Base-by-base conservation (phyloP, 2,329 filamentous ascomycete genomes). In the Dothistroma pini region DNA sequence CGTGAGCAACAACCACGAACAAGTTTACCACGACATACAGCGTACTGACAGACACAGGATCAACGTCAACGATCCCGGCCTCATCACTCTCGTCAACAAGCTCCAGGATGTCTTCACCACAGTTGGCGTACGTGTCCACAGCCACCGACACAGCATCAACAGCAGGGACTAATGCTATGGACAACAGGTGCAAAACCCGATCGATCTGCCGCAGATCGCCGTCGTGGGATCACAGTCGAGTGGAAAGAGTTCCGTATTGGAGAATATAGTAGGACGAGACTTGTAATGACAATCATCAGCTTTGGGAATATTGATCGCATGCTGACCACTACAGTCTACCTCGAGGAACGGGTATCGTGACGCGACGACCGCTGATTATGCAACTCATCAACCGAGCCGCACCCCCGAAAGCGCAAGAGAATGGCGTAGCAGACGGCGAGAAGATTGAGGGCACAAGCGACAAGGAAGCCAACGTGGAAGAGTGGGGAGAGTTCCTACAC, bases 51-150 rank as follows among this genome's bases (percentile, higher is more conserved):
- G 22, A 11, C 31, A 12, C 74, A 89, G 86, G 70, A 87, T 89
- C 76, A 89, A 89, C 75, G 86, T 89, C 63, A 89, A 89, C 74
- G 86, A 89, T 71, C 86, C 86, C 29, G 81, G 81, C 67, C 80
- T 89, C 70, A 89, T 89, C 71, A 88, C 86, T 34, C 89, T 97
- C 71, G 95, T 99, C 76, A 99, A 99, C 84, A 97, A 96, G 83
- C 88, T 99, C 53, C 95, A 99, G 77, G 95, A 99, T 91, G 95
- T 99, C 70, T 99, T 99, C 76, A 89, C 93, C 65, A 97, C 95
- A 48, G 95, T 99, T 70, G 95, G 95, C 71, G 86, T 89, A 81
- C 69, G 86, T 84, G 47, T 56, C 48, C 52, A 47, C 62, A 63
- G 55, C 50, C 54, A 59, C 49, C 59, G 35, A 41, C 59, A 60